Evolutionary conservation across 441 rosid species (phyloP).

Genomic region (Viola pubescens): DNA sequence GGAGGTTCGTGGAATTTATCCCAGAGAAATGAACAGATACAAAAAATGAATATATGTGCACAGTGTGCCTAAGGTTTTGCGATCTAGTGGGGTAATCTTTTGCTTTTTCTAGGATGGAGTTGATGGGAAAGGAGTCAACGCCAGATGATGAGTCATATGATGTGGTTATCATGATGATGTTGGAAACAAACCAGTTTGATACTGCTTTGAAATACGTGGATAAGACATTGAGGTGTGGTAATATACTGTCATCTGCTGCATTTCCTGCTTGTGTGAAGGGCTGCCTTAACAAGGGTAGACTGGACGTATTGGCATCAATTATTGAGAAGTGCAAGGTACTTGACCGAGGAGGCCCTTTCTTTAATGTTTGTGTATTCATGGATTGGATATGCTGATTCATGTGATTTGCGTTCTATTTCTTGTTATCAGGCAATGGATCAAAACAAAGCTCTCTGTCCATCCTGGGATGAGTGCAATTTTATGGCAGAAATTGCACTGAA

Average conservation of each 20-base stretch:
- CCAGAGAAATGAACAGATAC: not conserved
- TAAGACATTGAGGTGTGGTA: slow-evolving; percentile 48
- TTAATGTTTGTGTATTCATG: not conserved
- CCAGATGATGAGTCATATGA: slow-evolving; percentile 83
- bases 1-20: too few relatives aligned
- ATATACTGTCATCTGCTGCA: slow-evolving; percentile 30
- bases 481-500: slow-evolving; percentile 67
- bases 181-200: slow-evolving; percentile 36
- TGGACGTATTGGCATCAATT: slow-evolving; percentile 58
- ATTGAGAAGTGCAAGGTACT: slow-evolving; percentile 91
- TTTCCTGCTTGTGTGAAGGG: slow-evolving; percentile 38
- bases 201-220: slow-evolving; percentile 63
- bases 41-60: not conserved
- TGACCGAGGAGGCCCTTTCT: not conserved
- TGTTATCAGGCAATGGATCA: slow-evolving; percentile 58
- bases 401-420: slow-evolving; percentile 16
- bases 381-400: slow-evolving; percentile 8
- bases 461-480: slow-evolving; percentile 56
- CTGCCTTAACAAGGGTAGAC: slow-evolving; percentile 48
- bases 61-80: not conserved
- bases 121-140: slow-evolving; percentile 53
- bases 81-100: slow-evolving; percentile 7
- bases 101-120: slow-evolving; percentile 67
- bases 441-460: slow-evolving; percentile 77
- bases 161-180: slow-evolving; percentile 58